Percentiles rank a stretch among this genome's conserved stretches.
phyloP scores from a whole-genome alignment of 75 land plant genomes.

The Larix kaempferi region DNA sequence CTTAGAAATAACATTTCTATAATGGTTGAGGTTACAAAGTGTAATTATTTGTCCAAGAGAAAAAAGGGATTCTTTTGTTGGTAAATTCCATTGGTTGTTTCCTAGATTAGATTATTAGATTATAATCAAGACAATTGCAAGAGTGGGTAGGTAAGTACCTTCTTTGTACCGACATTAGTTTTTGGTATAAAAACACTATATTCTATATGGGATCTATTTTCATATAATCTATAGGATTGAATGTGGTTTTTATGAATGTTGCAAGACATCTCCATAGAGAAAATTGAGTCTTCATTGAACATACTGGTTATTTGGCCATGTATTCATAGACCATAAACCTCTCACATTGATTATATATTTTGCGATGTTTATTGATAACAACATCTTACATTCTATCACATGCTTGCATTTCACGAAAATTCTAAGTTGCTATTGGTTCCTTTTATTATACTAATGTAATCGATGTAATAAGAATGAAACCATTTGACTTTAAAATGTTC shows the following conservation, averaged over 20 bases:
- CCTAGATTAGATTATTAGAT: too few species aligned
- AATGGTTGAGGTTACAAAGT: neutral
- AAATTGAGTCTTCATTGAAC: neutral
- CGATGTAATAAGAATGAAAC: neutral
- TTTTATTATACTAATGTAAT: neutral
- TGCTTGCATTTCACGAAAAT: too few species aligned
- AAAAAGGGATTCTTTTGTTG: neutral
- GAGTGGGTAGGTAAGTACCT: neutral
- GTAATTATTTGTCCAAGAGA: neutral
- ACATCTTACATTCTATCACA: too few species aligned
- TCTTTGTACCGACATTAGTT: neutral
- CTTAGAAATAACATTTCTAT: neutral
- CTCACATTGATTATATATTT: neutral
- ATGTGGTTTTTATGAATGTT: neutral
- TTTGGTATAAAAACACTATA: neutral
- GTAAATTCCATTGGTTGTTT: neutral
- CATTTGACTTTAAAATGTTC: neutral
- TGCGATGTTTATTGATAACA: neutral
- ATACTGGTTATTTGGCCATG: neutral
- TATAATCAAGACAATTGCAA: neutral
- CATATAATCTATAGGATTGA: neutral
- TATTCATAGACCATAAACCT: neutral
- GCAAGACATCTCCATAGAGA: too few species aligned
- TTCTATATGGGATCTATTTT: neutral
- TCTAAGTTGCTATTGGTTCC: too few species aligned